A percentile compares a stretch with the other conserved stretches of the same genome.
These are phyloP conservation scores for Paraphoma chrysanthemicola DNA, from an alignment of 2,329 filamentous ascomycete genomes.

Conservation along the genomic window DNA sequence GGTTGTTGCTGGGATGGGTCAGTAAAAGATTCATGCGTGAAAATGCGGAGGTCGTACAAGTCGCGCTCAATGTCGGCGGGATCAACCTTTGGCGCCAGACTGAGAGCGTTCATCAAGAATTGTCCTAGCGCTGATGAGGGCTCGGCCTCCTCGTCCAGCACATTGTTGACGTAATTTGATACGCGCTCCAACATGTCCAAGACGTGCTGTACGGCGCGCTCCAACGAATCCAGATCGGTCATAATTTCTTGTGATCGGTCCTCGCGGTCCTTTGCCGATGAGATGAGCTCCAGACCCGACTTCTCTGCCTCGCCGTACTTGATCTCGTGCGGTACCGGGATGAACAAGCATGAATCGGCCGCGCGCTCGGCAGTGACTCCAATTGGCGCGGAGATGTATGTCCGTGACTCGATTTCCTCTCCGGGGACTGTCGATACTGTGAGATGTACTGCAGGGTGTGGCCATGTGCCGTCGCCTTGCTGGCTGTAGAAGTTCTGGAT, in stretches of 20 bases:
- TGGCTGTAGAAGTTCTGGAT: slow-evolving; percentile 99
- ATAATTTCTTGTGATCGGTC: slow-evolving; percentile 74
- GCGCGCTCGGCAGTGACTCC: slow-evolving; percentile 94
- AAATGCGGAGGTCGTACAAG: slow-evolving; percentile 65
- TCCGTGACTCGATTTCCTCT: slow-evolving; percentile 85
- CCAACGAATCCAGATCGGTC: slow-evolving; percentile 88
- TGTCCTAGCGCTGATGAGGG: slow-evolving; percentile 92
- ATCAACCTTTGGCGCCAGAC: slow-evolving; percentile 93
- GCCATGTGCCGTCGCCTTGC: slow-evolving; percentile 95
- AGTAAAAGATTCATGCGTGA: slow-evolving; percentile 34
- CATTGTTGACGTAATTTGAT: slow-evolving; percentile 88
- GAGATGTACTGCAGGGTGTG: slow-evolving; percentile 95
- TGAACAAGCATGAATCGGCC: slow-evolving; percentile 95
- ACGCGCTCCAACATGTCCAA: slow-evolving; percentile 90
- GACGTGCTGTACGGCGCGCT: slow-evolving; percentile 85
- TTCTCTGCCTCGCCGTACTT: slow-evolving; percentile 83
- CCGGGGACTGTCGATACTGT: slow-evolving; percentile 91
- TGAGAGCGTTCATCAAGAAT: slow-evolving; percentile 92
- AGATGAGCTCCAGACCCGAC: slow-evolving; percentile 81
- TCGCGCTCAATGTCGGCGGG: slow-evolving; percentile 89
- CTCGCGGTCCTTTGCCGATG: slow-evolving; percentile 80
- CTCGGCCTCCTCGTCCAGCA: slow-evolving; percentile 90
- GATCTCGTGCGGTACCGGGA: slow-evolving; percentile 94
- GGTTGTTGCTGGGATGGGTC: slow-evolving; percentile 78
- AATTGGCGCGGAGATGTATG: slow-evolving; percentile 95